Percentiles rank a stretch among this genome's conserved stretches.
phyloP scores from a whole-genome alignment of 1,284 basidiomycete genomes.

The Schizopora paradoxa region DNA sequence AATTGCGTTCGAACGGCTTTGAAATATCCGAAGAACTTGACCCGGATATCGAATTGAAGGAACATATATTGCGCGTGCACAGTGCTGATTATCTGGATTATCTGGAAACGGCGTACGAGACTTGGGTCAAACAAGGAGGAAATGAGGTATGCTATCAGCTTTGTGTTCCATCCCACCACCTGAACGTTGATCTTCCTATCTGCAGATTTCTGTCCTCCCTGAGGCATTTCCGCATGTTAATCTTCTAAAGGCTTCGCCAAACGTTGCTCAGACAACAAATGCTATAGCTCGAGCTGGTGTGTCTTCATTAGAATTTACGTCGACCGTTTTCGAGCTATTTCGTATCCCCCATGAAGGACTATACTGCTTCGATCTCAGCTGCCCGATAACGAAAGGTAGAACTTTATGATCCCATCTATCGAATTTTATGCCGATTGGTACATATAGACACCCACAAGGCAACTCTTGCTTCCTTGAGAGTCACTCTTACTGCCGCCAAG shows the following conservation, averaged over 20 bases:
- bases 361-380: constrained; percentile 34
- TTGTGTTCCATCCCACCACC: background rate
- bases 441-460: constrained; percentile 29
- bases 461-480: constrained; percentile 27
- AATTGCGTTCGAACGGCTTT: constrained; percentile 17
- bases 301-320: constrained; percentile 6
- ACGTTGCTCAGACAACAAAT: constrained; percentile 9
- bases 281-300: constrained; percentile 30
- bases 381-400: constrained; percentile 30
- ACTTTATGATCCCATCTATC: background rate
- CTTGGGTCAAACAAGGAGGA: constrained; percentile 31
- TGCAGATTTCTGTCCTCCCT: constrained; percentile 29
- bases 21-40: constrained; percentile 20
- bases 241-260: constrained; percentile 14
- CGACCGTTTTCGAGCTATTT: background rate
- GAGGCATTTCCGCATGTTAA: constrained; percentile 29
- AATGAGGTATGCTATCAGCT: constrained; percentile 23
- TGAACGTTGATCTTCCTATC: background rate
- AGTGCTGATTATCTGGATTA: constrained; percentile 27
- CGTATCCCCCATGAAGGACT: constrained; percentile 25
- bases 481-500: constrained; percentile 27
- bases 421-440: background rate
- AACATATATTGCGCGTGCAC: constrained; percentile 23
- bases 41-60: constrained; percentile 16
- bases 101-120: constrained; percentile 27